Evolutionary conservation across 345 rosid species (phyloP).

Genomic region (Gossypium turneri): DNA sequence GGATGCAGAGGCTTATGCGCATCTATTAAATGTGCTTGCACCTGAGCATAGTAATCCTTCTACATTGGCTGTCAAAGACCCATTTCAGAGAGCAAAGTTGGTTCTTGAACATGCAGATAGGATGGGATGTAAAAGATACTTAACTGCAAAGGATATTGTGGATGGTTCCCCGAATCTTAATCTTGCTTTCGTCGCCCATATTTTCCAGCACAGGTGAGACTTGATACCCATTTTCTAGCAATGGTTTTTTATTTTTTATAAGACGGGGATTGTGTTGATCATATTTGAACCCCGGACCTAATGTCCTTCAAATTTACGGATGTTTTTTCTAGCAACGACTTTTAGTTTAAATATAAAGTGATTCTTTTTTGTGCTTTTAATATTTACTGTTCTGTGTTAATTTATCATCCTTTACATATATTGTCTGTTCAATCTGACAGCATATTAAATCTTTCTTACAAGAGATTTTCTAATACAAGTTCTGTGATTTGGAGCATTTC

Average conservation of each 20-base stretch:
- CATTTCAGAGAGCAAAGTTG: conserved; percentile 66
- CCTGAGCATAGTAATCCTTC: conserved; percentile 77
- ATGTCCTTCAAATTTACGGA: too few species aligned
- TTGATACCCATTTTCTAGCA: not conserved
- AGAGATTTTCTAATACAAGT: not conserved
- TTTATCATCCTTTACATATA: not conserved
- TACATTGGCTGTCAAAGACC: conserved; percentile 45
- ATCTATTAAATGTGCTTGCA: conserved; percentile 85
- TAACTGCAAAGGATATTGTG: conserved; percentile 89
- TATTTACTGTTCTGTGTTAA: not conserved
- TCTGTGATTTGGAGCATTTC: not conserved
- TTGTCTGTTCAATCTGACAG: not conserved
- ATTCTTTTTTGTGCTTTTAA: not conserved
- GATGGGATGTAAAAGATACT: conserved; percentile 97
- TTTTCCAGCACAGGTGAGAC: conserved; percentile 92
- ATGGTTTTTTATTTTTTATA: not conserved
- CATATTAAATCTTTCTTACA: not conserved
- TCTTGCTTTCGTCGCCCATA: conserved; percentile 96
- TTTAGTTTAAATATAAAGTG: not conserved
- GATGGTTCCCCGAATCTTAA: conserved; percentile 98
- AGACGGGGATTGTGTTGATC: too few species aligned
- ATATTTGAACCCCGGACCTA: too few species aligned
- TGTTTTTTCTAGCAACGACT: not conserved
- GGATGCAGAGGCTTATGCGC: conserved; percentile 98
- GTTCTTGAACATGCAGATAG: conserved; percentile 96